A percentile compares a stretch with the other conserved stretches of the same genome.
Conservation (phyloP, 305 asterid species). For the Rubia peregrina region DNA sequence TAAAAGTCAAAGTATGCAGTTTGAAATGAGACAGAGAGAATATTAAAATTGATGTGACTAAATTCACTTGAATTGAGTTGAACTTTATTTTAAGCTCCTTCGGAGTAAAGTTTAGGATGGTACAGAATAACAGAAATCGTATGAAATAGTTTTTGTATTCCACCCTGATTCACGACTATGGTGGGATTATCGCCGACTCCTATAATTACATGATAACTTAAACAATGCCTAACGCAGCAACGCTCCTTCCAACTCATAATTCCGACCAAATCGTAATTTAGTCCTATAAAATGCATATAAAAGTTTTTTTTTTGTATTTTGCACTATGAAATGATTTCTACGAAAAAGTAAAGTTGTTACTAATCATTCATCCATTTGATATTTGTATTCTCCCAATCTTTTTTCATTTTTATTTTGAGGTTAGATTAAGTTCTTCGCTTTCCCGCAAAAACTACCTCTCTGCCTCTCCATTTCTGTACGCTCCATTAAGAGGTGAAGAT, state of each 20-base stretch:
- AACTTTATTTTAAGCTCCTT: too few species aligned
- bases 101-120: too few species aligned
- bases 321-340: not conserved
- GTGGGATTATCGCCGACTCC: not conserved
- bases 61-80: too few species aligned
- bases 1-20: too few species aligned
- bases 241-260: too few species aligned
- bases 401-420: not conserved
- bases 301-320: not conserved
- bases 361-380: not conserved
- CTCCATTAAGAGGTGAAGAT: constrained; percentile 17
- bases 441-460: constrained; percentile 29
- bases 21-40: too few species aligned
- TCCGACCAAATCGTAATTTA: not conserved
- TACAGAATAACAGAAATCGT: too few species aligned
- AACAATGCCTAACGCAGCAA: not conserved
- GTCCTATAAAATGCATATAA: not conserved
- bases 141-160: too few species aligned
- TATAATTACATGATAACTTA: not conserved
- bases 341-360: constrained; percentile 6
- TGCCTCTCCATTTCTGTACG: constrained; percentile 7
- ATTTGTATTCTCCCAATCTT: not conserved
- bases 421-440: constrained; percentile 8
- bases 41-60: too few species aligned
- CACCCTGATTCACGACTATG: not conserved